Evolutionary conservation across 164 flowering plant species (phyloP).

Genomic region (Macadamia tetraphylla): DNA sequence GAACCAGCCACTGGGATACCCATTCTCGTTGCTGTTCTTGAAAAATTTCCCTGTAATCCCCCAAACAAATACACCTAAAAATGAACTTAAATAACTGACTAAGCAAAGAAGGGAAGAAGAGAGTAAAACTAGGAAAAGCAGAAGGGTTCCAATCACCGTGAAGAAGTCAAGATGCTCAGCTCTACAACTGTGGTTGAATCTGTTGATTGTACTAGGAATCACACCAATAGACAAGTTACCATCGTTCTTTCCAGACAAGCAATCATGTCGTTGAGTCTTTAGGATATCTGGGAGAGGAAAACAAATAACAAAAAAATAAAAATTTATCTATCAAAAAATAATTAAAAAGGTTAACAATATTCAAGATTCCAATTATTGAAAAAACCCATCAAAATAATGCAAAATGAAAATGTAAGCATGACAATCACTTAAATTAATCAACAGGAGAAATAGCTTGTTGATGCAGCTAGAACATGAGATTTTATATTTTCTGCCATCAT

Average conservation of each 20-base stretch:
- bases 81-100: background rate
- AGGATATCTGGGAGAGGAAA: constrained; percentile 22
- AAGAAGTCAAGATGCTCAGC: constrained; percentile 19
- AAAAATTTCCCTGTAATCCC: constrained; percentile 19
- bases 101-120: background rate
- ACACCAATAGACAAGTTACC: constrained; percentile 13
- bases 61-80: constrained; percentile 19
- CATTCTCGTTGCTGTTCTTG: constrained; percentile 16
- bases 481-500: too few relatives aligned
- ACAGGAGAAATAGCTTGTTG: too few relatives aligned
- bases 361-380: too few relatives aligned
- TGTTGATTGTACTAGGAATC: constrained; percentile 8
- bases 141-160: constrained; percentile 17
- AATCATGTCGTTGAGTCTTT: constrained; percentile 17
- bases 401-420: too few relatives aligned
- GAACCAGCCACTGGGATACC: constrained; percentile 14
- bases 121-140: background rate
- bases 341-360: background rate
- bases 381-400: too few relatives aligned
- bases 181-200: constrained; percentile 9
- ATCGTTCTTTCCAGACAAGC: constrained; percentile 19
- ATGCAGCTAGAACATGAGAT: too few relatives aligned
- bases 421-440: too few relatives aligned
- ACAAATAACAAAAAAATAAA: background rate
- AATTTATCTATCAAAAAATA: background rate